These are phyloP conservation scores for Waitea zeae DNA, from an alignment of 1,284 basidiomycete species.

Conservation along the genomic window DNA sequence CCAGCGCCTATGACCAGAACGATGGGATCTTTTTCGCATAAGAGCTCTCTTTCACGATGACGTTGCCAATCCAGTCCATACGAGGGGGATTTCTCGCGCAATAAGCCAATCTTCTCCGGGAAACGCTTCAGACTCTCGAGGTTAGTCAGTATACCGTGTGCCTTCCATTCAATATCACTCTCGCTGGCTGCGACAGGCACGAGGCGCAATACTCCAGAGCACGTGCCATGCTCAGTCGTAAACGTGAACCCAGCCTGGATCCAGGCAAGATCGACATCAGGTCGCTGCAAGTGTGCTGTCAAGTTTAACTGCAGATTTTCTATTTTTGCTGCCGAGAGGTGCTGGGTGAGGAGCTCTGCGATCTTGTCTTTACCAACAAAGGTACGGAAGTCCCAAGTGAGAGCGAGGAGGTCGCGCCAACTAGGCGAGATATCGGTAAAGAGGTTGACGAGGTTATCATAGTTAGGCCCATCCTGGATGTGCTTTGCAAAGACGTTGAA, in stretches of 20 bases:
- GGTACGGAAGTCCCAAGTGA: conserved; percentile 53
- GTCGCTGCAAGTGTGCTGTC: conserved; percentile 16
- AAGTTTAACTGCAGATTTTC: conserved; percentile 20
- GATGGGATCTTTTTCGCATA: conserved; percentile 18
- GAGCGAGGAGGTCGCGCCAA: conserved; percentile 44
- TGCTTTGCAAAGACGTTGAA: no score
- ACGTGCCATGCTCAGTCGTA: conserved; percentile 28
- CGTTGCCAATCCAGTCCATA: no score
- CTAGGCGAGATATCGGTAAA: conserved; percentile 26
- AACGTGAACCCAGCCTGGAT: conserved; percentile 40
- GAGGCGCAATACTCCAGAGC: conserved; percentile 35
- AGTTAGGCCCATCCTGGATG: no score
- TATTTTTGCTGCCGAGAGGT: conserved; percentile 20
- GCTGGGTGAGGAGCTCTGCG: conserved; percentile 23
- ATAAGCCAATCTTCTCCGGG: conserved; percentile 23
- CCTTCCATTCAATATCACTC: no score
- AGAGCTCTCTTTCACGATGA: conserved; percentile 24
- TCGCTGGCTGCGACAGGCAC: conserved; percentile 33
- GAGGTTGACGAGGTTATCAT: conserved; percentile 19
- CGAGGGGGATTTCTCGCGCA: conserved; percentile 20
- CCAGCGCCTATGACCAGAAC: conserved; percentile 48
- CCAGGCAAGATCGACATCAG: conserved; percentile 43
- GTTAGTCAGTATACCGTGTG: conserved; percentile 37
- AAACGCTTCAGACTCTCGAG: conserved; percentile 36
- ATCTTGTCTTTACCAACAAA: conserved; percentile 28